These are phyloP conservation scores for Cerioporus squamosus DNA, from an alignment of 1,284 basidiomycete species.

Conservation along the genomic window DNA sequence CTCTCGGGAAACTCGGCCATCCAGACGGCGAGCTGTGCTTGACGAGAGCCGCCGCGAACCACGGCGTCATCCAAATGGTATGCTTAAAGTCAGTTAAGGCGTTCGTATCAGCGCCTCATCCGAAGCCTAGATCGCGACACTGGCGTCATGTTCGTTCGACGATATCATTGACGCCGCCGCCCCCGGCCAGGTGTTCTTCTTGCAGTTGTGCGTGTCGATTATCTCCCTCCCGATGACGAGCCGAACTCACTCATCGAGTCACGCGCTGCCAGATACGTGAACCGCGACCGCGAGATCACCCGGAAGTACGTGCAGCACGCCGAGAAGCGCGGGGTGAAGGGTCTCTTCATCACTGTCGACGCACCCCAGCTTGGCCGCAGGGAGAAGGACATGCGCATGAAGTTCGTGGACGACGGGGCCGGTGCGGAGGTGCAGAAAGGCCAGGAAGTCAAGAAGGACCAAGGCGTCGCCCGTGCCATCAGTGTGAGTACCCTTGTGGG, in stretches of 20 bases:
- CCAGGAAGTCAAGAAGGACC: constrained; percentile 51
- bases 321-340: constrained; percentile 83
- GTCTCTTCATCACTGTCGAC: constrained; percentile 92
- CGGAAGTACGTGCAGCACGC: constrained; percentile 86
- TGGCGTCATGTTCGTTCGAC: constrained; percentile 89
- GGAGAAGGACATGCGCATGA: constrained; percentile 95
- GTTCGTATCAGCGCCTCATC: too few relatives aligned
- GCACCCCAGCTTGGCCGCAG: constrained; percentile 91
- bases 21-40: constrained; percentile 91
- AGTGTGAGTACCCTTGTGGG: neutral
- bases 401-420: constrained; percentile 60
- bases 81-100: neutral
- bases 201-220: constrained; percentile 62
- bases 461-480: constrained; percentile 32
- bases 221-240: neutral
- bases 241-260: neutral
- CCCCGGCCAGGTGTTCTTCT: constrained; percentile 77
- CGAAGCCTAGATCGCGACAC: constrained; percentile 61
- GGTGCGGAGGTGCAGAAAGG: constrained; percentile 42
- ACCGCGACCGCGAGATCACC: constrained; percentile 83
- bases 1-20: constrained; percentile 91
- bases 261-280: constrained; percentile 68
- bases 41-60: constrained; percentile 82
- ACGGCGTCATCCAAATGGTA: constrained; percentile 88
- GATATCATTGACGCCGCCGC: constrained; percentile 81